Base-by-base conservation (phyloP, 2,329 filamentous ascomycete species). In the Ophiostoma sp. region DNA sequence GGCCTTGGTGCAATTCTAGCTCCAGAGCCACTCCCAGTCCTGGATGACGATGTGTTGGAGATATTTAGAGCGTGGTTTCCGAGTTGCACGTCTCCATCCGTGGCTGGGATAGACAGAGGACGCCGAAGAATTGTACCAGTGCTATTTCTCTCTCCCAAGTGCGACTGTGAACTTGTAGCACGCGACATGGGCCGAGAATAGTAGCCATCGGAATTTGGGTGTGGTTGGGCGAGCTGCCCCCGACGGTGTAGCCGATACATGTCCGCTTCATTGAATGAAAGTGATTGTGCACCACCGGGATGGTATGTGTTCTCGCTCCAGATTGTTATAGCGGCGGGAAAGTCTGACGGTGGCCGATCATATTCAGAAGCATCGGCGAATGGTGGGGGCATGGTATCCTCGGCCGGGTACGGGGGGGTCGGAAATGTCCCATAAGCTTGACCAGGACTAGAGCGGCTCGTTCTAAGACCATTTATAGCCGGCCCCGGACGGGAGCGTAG, bases 101-200 rank as follows among this genome's bases (percentile, higher is more conserved):
- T 7, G 7, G 35, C 62, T 15, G 57, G 27, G 17, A 64, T 33
- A 7, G 60, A 36, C 6, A 7, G 4, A 17, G 15, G 33, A 15
- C 33, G 60, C n/a, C 17, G 35, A 7, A 33, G 20, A 4, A 64
- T 7, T n/a, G 23, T 17, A 7, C 4, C 20, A 6, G 31, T 13
- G 33, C 20, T 39, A 8, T 27, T 31, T 6, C 64, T 27, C 3
- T n/a, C 41, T 7, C n/a, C 39, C 4, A 70, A 71, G 54, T 72
- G 73, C 0, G 81, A 81, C 68, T 82, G 79, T 11, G 79, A 77
- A 60, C 83, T 83, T 0, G 79, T 74, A 71, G 84, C 77, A 3
- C 83, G 81, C 1, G 82, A 82, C 81, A 85, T 84, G 5, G 84
- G 83, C 72, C 84, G 80, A 8, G 82, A 83, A 35, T 80, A 79